A percentile compares a stretch with the other conserved stretches of the same genome.
phyloP scores from a whole-genome alignment of 257 asterid species.

The Lantana camara region DNA sequence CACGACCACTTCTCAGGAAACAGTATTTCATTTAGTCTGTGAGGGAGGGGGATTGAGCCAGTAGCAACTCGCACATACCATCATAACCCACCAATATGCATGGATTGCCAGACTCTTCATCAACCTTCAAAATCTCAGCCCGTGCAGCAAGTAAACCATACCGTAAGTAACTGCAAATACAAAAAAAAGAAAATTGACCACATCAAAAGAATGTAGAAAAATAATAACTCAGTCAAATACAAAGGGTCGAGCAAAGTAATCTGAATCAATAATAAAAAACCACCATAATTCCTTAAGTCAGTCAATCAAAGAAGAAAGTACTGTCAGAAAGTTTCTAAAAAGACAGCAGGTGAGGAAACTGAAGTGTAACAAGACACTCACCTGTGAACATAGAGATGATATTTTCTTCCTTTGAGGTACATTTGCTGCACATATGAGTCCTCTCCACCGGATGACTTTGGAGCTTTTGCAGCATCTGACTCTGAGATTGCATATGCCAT shows the following conservation, averaged over 20 bases:
- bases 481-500: constrained; percentile 81
- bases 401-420: constrained; percentile 59
- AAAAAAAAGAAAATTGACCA: background rate
- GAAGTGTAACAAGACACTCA: constrained; percentile 22
- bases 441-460: constrained; percentile 47
- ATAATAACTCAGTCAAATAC: constrained; percentile 2
- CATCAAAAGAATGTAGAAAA: constrained; percentile 2
- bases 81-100: constrained; percentile 66
- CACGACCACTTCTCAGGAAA: constrained; percentile 5
- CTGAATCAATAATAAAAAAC: constrained; percentile 4
- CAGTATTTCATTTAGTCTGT: background rate
- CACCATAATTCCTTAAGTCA: constrained; percentile 13
- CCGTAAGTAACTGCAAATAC: constrained; percentile 68
- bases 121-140: constrained; percentile 69
- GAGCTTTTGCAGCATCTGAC: constrained; percentile 66
- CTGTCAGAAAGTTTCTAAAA: constrained; percentile 2
- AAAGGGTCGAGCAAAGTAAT: background rate
- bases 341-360: constrained; percentile 20
- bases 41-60: background rate
- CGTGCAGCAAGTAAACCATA: constrained; percentile 83
- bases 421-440: constrained; percentile 70
- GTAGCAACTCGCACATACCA: constrained; percentile 43
- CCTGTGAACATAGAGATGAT: constrained; percentile 80
- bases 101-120: constrained; percentile 53
- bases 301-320: background rate